Evolutionary conservation across 2,329 filamentous ascomycete genomes (phyloP), one percentile per base, ranked within the genome.

Genomic region (Aspergillus texensis): DNA sequence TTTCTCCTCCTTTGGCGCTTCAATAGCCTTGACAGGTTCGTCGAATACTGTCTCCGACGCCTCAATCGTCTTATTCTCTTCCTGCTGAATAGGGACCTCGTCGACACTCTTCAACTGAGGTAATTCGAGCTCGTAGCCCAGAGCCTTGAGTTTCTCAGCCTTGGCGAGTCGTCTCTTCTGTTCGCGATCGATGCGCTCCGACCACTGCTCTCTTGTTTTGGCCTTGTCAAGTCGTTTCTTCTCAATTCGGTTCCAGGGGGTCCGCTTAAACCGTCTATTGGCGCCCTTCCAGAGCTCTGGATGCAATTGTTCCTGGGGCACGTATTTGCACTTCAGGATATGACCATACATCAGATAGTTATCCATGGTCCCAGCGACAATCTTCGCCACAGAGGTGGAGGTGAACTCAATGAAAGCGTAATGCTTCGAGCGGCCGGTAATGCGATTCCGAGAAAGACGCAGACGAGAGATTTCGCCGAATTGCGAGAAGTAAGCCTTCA

Each of bases 331-430:
- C 79, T 96, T 94, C 70, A 99, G 84, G 66, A 98, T 91, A 77
- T 97, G 94, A 6, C 93, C 92, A 77, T 97, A 98, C 74, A 99
- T 86, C 45, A 98, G 88, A 80, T 99, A 99, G 81, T 94, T 96
- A 84, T 97, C 88, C 95, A 99, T 99, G 26, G 95, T 97, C 81
- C 93, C 92, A 57, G 92, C 90, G 34, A 96, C 94, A 70, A 98
- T 93, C 72, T 92, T 90, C 45, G 95, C 94, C n/a, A 93, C 91
- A 62, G 93, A 89, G 39, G 84, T 82, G 8, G 86, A 87, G 2
- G 81, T 81, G 74, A 99, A 99, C 80, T 99, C 93, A 74, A 99
- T 86, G 78, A 97, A 99, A 36, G 93, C 95, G 75, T 91, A 96
- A 83, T 98, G 95, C 83, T 95, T 96, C 77, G 91, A 93, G 63